phyloP scores from a whole-genome alignment of 1,139 yeast genomes.

The Meyerozyma guilliermondii region DNA sequence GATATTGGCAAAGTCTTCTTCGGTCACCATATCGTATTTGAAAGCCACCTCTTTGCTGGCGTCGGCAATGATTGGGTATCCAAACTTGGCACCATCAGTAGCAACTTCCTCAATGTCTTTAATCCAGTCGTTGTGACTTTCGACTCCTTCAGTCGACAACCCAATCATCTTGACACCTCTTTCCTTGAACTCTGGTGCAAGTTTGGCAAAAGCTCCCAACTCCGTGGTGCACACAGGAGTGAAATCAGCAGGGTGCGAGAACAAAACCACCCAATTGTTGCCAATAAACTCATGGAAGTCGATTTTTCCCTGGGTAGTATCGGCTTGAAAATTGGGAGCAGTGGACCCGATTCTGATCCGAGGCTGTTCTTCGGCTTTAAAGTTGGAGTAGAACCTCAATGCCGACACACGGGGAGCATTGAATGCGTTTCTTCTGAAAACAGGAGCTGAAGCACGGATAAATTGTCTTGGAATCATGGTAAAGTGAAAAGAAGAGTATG shows the following conservation, averaged over 20 bases:
- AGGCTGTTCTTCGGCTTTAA: conserved; percentile 60
- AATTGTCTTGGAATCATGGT: background rate
- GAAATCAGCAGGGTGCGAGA: conserved; percentile 92
- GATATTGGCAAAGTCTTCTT: conserved; percentile 77
- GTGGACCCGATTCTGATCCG: conserved; percentile 63
- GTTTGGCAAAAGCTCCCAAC: conserved; percentile 83
- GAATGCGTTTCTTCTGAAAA: background rate
- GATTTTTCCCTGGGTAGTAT: conserved; percentile 71
- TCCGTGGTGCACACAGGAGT: conserved; percentile 96
- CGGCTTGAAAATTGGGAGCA: conserved; percentile 83
- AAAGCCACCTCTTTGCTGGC: conserved; percentile 74
- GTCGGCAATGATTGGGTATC: conserved; percentile 87
- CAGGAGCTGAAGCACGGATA: background rate
- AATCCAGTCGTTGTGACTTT: conserved; percentile 76
- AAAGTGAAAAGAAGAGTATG: background rate
- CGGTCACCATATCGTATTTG: conserved; percentile 86
- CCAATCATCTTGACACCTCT: conserved; percentile 84
- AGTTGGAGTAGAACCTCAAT: conserved; percentile 33
- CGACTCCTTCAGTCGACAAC: conserved; percentile 73
- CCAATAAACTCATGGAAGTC: conserved; percentile 81
- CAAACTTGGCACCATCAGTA: conserved; percentile 58
- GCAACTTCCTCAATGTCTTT: conserved; percentile 80
- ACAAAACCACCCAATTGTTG: conserved; percentile 75
- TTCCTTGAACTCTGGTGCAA: conserved; percentile 76
- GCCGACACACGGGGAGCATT: background rate